phyloP scores from a whole-genome alignment of 2,329 filamentous ascomycete species.

The Neopestalotiopsis sp. region DNA sequence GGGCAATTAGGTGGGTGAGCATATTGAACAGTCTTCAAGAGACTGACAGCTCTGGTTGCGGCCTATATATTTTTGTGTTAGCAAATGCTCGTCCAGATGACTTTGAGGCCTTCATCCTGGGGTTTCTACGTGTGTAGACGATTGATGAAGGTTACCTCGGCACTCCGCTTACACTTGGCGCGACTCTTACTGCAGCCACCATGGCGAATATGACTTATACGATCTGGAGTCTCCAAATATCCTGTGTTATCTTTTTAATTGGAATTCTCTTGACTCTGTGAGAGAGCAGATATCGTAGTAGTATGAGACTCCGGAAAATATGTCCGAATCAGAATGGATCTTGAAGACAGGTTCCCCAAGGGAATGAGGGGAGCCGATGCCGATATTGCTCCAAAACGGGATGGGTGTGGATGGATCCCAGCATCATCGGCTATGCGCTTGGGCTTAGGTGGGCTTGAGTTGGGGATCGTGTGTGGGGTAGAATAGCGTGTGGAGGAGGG shows the following conservation, averaged over 20 bases:
- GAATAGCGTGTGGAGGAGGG: neutral
- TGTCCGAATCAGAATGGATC: neutral
- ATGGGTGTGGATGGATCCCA: neutral
- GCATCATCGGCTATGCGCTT: neutral
- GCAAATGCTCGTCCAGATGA: neutral
- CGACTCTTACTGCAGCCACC: constrained; percentile 38
- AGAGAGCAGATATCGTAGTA: neutral
- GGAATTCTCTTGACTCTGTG: neutral
- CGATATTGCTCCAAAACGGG: neutral
- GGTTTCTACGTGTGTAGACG: too few species aligned
- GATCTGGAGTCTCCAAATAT: neutral
- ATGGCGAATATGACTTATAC: constrained; percentile 24
- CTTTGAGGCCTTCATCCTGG: too few species aligned
- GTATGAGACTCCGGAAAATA: neutral
- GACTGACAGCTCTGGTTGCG: constrained; percentile 68
- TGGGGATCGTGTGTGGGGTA: neutral
- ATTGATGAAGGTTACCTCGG: too few species aligned
- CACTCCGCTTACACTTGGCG: constrained; percentile 38
- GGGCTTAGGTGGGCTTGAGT: neutral
- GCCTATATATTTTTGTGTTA: constrained; percentile 45
- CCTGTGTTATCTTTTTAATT: neutral
- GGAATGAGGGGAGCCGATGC: neutral
- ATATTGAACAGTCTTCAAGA: constrained; percentile 89
- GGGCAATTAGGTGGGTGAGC: constrained; percentile 87
- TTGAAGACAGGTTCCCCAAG: neutral